A percentile compares a stretch with the other conserved stretches of the same genome.
Evolutionary conservation across 2,329 filamentous ascomycete species (phyloP).

Genomic region (Phaeosphaeriaceae sp.): DNA sequence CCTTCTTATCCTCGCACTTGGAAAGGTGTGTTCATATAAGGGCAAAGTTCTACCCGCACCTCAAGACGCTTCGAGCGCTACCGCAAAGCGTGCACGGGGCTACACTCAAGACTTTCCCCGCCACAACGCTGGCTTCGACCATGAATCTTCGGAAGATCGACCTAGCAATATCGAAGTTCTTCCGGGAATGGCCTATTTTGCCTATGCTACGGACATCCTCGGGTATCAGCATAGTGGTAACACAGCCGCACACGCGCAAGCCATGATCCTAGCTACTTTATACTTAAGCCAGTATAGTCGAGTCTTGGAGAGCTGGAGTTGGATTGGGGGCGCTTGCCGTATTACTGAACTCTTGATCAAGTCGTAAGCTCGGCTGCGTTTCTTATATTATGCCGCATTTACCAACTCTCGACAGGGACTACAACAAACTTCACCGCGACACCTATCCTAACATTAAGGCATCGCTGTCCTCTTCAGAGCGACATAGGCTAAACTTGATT

Average conservation of each 20-base stretch:
- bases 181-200: constrained; percentile 89
- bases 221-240: constrained; percentile 80
- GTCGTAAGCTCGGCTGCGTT: constrained; percentile 55
- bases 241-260: constrained; percentile 83
- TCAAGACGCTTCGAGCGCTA: constrained; percentile 55
- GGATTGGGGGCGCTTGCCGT: constrained; percentile 67
- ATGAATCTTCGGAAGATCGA: constrained; percentile 32
- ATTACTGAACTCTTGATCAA: constrained; percentile 75
- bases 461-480: constrained; percentile 29
- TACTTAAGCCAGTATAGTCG: constrained; percentile 89
- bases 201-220: constrained; percentile 83
- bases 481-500: constrained; percentile 49
- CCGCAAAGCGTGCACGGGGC: constrained; percentile 28
- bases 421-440: constrained; percentile 35
- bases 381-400: background rate
- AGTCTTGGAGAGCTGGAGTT: constrained; percentile 82
- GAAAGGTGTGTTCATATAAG: constrained; percentile 73
- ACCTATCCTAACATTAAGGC: constrained; percentile 21
- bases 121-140: constrained; percentile 45
- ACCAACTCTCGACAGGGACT: constrained; percentile 39
- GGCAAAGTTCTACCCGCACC: constrained; percentile 60
- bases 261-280: constrained; percentile 80
- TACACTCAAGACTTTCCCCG: constrained; percentile 39
- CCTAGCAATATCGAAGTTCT: constrained; percentile 79
- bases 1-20: constrained; percentile 81